Base-by-base conservation (phyloP, 768 basidiomycete species). In the Piloderma croceum region DNA sequence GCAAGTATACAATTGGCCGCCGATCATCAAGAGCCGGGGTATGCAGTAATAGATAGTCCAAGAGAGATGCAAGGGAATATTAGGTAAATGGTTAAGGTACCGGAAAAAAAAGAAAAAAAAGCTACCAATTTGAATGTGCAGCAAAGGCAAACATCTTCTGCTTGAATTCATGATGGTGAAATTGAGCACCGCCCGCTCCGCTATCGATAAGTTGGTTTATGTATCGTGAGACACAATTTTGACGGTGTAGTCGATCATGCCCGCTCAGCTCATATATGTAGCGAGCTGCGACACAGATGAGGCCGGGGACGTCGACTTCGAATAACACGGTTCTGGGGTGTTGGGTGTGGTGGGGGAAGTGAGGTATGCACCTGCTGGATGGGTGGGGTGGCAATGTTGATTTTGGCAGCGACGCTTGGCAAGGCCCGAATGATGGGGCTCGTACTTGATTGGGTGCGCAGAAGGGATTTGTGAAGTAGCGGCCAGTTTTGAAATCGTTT, bases 111-210 rank as follows among this genome's bases (percentile, higher is more conserved):
- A n/a, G n/a, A n/a, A n/a, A n/a, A n/a, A n/a, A 19, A 27, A 34
- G 54, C 68, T 70, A 83, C 81, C 81, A 83, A 15, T 68, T 65
- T 2, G 79, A 66, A 0, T 78, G 77, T 2, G 72, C 62, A 9
- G 81, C 81, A 45, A 75, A 72, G 0, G 81, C 79, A 31, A 80
- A 83, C 70, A 80, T 80, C 56, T 79, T 76, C 5, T 57, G 54
- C 57, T 81, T n/a, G n/a, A n/a, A n/a, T n/a, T 82, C 3, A 54
- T 43, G 34, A 76, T 61, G 1, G 72, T 70, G 39, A 75, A 67
- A 15, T 61, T 48, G 2, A 57, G 49, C 20, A 63, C 41, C 0
- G 50, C 49, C 1, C 54, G 47, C 0, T 59, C 34, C 18, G 56
- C 59, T 18, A 29, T 34, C 1, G 40, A 45, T n/a, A 47, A 55